These are phyloP conservation scores for Phytophthora cryptogea DNA, from an alignment of 352 stramenopile genomes.

Conservation along the genomic window DNA sequence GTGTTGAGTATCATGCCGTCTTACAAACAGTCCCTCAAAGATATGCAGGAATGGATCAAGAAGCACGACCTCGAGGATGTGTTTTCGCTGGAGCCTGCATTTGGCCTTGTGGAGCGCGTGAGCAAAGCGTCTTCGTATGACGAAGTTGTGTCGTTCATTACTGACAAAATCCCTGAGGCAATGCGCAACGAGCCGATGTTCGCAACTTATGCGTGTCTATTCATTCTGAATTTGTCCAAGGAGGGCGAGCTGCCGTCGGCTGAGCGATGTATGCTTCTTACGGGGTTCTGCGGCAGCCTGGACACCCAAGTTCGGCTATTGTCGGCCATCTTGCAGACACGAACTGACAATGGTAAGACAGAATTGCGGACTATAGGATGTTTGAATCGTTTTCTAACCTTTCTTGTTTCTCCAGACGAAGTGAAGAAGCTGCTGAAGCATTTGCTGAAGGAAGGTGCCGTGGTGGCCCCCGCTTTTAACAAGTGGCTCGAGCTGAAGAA, in stretches of 20 bases:
- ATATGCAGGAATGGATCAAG: slow-evolving; percentile 72
- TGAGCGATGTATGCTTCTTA: slow-evolving; percentile 72
- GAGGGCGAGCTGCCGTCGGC: slow-evolving; percentile 57
- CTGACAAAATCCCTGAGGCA: slow-evolving; percentile 48
- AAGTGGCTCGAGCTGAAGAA: slow-evolving; percentile 80
- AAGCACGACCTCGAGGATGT: slow-evolving; percentile 64
- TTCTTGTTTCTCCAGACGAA: slow-evolving; percentile 44
- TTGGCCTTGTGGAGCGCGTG: slow-evolving; percentile 59
- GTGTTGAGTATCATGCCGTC: slow-evolving; percentile 61
- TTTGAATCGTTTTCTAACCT: slow-evolving; percentile 10
- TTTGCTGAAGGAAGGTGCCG: slow-evolving; percentile 64
- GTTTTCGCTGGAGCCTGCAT: slow-evolving; percentile 57
- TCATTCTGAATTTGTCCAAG: slow-evolving; percentile 63
- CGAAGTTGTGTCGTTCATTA: slow-evolving; percentile 66
- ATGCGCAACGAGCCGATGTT: slow-evolving; percentile 66
- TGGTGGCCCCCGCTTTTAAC: slow-evolving; percentile 53
- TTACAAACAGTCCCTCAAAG: slow-evolving; percentile 49
- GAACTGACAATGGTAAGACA: slow-evolving; percentile 50
- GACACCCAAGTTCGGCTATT: slow-evolving; percentile 71
- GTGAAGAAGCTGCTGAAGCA: slow-evolving; percentile 72
- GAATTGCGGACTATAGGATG: neutral
- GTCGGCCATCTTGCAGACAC: slow-evolving; percentile 72
- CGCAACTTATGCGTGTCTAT: slow-evolving; percentile 62
- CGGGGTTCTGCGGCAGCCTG: slow-evolving; percentile 63
- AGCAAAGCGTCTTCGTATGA: slow-evolving; percentile 46